phyloP scores from a whole-genome alignment of 2,329 filamentous ascomycete species.

The Penicillium sp. region DNA sequence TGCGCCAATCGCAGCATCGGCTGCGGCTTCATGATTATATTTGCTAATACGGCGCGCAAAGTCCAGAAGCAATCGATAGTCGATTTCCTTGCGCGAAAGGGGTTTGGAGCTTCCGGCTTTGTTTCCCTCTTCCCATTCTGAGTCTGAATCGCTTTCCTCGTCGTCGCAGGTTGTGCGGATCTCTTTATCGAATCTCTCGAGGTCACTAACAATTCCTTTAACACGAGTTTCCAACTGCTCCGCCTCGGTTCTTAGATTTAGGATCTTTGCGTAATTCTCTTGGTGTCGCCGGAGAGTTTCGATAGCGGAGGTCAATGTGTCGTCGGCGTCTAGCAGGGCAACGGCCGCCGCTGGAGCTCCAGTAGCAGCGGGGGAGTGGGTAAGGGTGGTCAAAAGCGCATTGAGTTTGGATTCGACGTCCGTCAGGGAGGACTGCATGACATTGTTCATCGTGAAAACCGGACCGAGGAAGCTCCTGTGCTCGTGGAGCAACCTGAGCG shows the following conservation, averaged over 20 bases:
- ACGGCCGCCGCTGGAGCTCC: slow-evolving; percentile 47
- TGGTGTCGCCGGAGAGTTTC: slow-evolving; percentile 49
- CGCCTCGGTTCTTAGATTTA: slow-evolving; percentile 46
- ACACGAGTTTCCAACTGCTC: slow-evolving; percentile 45
- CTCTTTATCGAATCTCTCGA: slow-evolving; percentile 46
- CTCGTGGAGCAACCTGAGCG: not conserved
- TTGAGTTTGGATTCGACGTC: slow-evolving; percentile 49
- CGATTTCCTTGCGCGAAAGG: slow-evolving; percentile 39
- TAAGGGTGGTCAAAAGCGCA: slow-evolving; percentile 45
- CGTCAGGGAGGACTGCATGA: slow-evolving; percentile 44
- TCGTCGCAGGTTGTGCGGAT: slow-evolving; percentile 40
- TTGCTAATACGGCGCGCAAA: slow-evolving; percentile 54
- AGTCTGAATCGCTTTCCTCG: slow-evolving; percentile 37
- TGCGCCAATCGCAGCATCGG: slow-evolving; percentile 43
- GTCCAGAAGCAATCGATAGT: slow-evolving; percentile 49
- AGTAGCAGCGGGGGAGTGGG: slow-evolving; percentile 48
- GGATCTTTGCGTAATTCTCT: slow-evolving; percentile 48
- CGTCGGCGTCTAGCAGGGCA: slow-evolving; percentile 48
- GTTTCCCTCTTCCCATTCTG: slow-evolving; percentile 29
- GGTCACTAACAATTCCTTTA: slow-evolving; percentile 45
- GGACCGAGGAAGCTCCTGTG: not conserved
- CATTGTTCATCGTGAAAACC: slow-evolving; percentile 42
- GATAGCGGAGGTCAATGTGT: slow-evolving; percentile 46
- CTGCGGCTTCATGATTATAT: slow-evolving; percentile 50
- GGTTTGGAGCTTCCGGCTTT: slow-evolving; percentile 10